A percentile compares a stretch with the other conserved stretches of the same genome.
These are phyloP conservation scores for Termitomyces titanicus DNA, from an alignment of 768 basidiomycete genomes.

Conservation along the genomic window DNA sequence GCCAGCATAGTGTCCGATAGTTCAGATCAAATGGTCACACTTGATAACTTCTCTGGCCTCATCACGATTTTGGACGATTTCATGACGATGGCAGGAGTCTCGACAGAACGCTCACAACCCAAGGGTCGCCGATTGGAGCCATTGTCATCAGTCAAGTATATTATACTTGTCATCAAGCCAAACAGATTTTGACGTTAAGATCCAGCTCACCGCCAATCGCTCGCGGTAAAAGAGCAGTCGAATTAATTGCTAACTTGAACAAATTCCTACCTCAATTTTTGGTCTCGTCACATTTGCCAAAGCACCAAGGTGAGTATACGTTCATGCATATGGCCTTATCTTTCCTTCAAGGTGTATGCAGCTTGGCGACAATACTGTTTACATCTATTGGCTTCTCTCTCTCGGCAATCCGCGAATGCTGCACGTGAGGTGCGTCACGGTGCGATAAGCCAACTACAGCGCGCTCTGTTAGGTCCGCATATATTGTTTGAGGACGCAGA, in stretches of 20 bases:
- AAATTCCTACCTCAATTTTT: conserved; percentile 59
- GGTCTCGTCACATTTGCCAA: conserved; percentile 39
- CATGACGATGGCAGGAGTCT: conserved; percentile 63
- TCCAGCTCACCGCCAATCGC: conserved; percentile 71
- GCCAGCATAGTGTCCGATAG: conserved; percentile 59
- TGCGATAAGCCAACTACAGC: conserved; percentile 78
- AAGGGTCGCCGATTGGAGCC: conserved; percentile 49
- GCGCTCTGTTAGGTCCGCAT: conserved; percentile 77
- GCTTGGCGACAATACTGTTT: conserved; percentile 80
- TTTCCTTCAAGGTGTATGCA: conserved; percentile 15
- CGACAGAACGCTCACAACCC: conserved; percentile 55
- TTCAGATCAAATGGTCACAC: conserved; percentile 54
- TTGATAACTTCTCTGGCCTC: conserved; percentile 80
- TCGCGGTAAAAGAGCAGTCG: conserved; percentile 80
- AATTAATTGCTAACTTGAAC: conserved; percentile 73
- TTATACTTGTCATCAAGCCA: neutral
- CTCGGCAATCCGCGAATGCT: conserved; percentile 79
- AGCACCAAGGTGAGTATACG: conserved; percentile 35
- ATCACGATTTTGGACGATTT: conserved; percentile 85
- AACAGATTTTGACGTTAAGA: neutral
- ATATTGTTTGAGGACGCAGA: conserved; percentile 56
- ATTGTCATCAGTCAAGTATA: conserved; percentile 48
- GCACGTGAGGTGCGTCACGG: conserved; percentile 81
- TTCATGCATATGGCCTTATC: neutral
- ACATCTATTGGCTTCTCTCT: conserved; percentile 69